Base-by-base conservation (phyloP, 2,329 filamentous ascomycete species). In the Aspergillus sp. region DNA sequence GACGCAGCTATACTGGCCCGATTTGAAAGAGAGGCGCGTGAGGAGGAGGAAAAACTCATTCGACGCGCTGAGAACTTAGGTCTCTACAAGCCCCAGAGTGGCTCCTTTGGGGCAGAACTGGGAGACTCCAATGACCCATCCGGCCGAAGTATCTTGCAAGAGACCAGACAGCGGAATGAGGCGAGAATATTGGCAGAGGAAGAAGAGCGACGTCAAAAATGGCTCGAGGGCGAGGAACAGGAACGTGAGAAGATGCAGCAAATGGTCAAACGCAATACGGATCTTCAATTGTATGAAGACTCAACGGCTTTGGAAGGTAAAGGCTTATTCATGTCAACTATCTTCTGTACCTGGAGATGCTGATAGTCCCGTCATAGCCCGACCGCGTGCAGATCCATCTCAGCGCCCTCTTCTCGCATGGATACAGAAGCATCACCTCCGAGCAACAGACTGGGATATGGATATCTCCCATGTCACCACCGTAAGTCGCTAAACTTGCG, bases 211-310 rank as follows among this genome's bases (percentile, higher is more conserved):
- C 82, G 82, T 46, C 78, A 77, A 50, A 73, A 78, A 56, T 86
- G 84, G 82, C 77, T 84, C 29, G 71, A 76, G 10, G 80, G 80
- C n/a, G 84, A 85, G 63, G 77, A 79, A 31, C 69, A 73, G 60
- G 72, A 78, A 42, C 67, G 66, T 12, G 75, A 77, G 58, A 69
- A 66, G 49, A 22, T 75, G 45, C 65, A 67, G 59, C 69, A 63
- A 18, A 69, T 72, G 54, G 55, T 74, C 18, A 68, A 71, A 54
- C 70, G 67, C 55, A 76, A 73, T 57, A 78, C 70, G 36, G 66
- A 71, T 24, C 59, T 78, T 54, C 72, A 75, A 60, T 71, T 72
- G 52, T 75, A 71, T 54, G 69, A 77, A 42, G 71, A 73, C 20
- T 61, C 69, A 7, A 69, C 70, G 24, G 67, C 77, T 29, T 63